Evolutionary conservation across 73 alveolate species (phyloP).

Genomic region (Tetrahymena thermophila): DNA sequence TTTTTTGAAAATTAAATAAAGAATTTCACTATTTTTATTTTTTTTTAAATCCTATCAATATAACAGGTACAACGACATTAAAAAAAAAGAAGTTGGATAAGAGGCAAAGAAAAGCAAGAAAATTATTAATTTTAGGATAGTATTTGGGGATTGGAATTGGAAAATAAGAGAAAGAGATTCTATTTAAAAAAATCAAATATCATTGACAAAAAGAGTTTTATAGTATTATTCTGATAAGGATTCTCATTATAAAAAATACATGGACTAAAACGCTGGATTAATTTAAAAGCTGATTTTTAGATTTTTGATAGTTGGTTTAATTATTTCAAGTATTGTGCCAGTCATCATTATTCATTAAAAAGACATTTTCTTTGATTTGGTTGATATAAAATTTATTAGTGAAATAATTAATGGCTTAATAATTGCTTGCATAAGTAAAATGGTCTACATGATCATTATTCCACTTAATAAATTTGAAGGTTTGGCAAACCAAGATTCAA

Average conservation of each 20-base stretch:
- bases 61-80: neutral
- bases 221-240: neutral
- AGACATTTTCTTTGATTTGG: neutral
- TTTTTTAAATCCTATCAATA: neutral
- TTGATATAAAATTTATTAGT: neutral
- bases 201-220: neutral
- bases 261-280: neutral
- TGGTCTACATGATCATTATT: neutral
- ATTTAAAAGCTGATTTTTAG: neutral
- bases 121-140: neutral
- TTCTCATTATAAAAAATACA: neutral
- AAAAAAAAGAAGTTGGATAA: neutral
- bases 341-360: neutral
- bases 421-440: neutral
- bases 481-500: neutral
- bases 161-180: neutral
- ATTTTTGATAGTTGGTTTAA: neutral
- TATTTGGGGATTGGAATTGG: neutral
- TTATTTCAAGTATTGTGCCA: neutral
- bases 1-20: too few species aligned
- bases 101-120: neutral
- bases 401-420: neutral
- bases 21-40: too few species aligned
- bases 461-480: neutral
- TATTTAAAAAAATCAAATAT: neutral